Conservation (phyloP, 1,284 basidiomycete species). For the Ceratobasidium sp. region DNA sequence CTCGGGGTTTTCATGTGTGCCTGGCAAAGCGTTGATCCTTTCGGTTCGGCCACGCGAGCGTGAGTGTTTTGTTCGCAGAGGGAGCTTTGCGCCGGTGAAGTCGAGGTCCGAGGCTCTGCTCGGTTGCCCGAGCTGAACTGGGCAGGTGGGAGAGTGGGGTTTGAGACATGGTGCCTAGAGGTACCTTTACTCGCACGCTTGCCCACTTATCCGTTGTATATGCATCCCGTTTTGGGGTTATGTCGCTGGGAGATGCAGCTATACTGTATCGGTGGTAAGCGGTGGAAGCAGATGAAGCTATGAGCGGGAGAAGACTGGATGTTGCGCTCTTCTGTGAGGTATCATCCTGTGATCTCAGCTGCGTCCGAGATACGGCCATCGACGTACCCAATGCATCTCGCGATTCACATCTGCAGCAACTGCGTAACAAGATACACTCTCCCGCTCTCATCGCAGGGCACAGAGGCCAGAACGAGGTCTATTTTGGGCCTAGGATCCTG, state of each 20-base stretch:
- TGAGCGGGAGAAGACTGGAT: not conserved
- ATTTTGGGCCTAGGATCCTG: slow-evolving; percentile 19
- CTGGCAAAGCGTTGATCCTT: not conserved
- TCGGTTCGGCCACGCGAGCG: not conserved
- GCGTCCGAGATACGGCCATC: not conserved
- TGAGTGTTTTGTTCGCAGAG: not conserved
- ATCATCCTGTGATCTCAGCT: not conserved
- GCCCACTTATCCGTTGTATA: not conserved
- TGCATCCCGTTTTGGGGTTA: not conserved
- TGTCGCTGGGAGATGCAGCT: not conserved
- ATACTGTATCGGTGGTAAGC: not conserved
- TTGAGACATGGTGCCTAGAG: no score
- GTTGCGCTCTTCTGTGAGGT: not conserved
- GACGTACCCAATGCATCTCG: not conserved
- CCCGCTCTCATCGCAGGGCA: not conserved
- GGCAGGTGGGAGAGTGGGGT: no score
- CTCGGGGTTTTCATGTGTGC: no score
- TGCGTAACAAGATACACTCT: not conserved
- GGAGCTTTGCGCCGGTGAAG: not conserved
- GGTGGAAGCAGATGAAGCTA: not conserved
- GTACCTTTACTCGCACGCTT: not conserved
- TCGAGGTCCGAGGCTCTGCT: not conserved
- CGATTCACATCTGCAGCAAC: not conserved
- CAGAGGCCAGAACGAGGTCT: slow-evolving; percentile 19
- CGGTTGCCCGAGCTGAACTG: not conserved